Evolutionary conservation across 345 rosid genomes (phyloP), one percentile per base, ranked within the genome.

Genomic region (Kernera saxatilis): DNA sequence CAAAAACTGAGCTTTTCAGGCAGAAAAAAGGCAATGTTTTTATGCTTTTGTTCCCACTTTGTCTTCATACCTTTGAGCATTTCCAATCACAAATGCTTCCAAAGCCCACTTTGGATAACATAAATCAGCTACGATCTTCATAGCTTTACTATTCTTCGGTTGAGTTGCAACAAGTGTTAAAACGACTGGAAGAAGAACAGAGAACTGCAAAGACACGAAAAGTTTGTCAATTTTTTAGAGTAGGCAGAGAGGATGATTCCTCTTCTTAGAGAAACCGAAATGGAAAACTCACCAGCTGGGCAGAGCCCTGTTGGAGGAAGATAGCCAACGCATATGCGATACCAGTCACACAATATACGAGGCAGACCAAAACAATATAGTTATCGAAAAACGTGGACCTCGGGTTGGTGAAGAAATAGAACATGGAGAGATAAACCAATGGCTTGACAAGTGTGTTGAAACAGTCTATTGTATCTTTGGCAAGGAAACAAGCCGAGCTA

Each of bases 141-240:
- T 17, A 43, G 69, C 54, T 65, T 69, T 46, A 65, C 73, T 78
- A n/a, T 71, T 61, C 60, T 67, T 75, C 3, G 79, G 77, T 74
- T 74, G 80, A 7, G 97, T 87, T 46, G 97, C 91, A n/a, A 91
- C 57, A 21, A 94, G 99, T 44, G 97, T 94, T 76, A 89, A 84
- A 77, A 94, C 97, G 18, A 94, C 96, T 0, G 97, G 99, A 81
- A 94, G 90, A 73, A 94, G 93, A 77, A 94, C 99, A 0, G 98
- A 84, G 88, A 90, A 92, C 98, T 94, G 84, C 84, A 81, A 45
- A 58, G 40, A 17, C 51, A 1, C 35, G 6, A 3, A 50, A 13
- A 55, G 51, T 62, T 65, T 7, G 70, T 78, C 29, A 69, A 46
- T 4, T 29, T 4, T 29, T 62, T 40, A 61, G 58, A 37, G 1